phyloP scores from a whole-genome alignment of 768 basidiomycete genomes.

The Suillus lakei region DNA sequence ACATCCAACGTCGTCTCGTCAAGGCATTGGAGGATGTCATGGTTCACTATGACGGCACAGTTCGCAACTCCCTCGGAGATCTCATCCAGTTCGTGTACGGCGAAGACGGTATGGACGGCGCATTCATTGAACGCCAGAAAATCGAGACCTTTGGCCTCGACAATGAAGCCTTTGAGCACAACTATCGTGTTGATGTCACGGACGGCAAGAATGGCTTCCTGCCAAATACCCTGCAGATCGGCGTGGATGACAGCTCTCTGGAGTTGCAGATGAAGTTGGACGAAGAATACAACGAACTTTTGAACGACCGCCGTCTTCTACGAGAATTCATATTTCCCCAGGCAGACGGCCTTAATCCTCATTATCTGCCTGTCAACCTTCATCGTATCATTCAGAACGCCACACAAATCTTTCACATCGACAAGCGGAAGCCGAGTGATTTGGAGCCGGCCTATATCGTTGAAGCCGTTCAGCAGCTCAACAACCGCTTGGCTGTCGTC shows the following conservation, averaged over 20 bases:
- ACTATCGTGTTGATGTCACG: slow-evolving; percentile 94
- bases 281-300: slow-evolving; percentile 68
- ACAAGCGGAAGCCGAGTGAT: slow-evolving; percentile 91
- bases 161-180: slow-evolving; percentile 83
- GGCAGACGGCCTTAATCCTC: slow-evolving; percentile 68
- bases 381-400: slow-evolving; percentile 96
- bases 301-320: slow-evolving; percentile 76
- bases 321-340: slow-evolving; percentile 87
- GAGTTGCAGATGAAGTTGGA: slow-evolving; percentile 87
- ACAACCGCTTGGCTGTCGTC: slow-evolving; percentile 81
- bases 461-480: slow-evolving; percentile 75
- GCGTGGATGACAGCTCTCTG: slow-evolving; percentile 82
- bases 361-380: slow-evolving; percentile 95
- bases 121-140: slow-evolving; percentile 94
- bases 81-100: slow-evolving; percentile 97
- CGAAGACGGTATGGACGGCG: slow-evolving; percentile 99
- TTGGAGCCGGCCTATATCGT: slow-evolving; percentile 89
- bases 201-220: slow-evolving; percentile 82
- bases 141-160: slow-evolving; percentile 88
- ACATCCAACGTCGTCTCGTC: slow-evolving; percentile 97
- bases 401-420: slow-evolving; percentile 96
- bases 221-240: slow-evolving; percentile 81
- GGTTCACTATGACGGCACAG: slow-evolving; percentile 98
- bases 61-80: slow-evolving; percentile 96
- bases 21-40: slow-evolving; percentile 98